These are phyloP conservation scores for Gaeumannomyces sp. DNA, from an alignment of 2,329 filamentous ascomycete genomes.

Conservation along the genomic window DNA sequence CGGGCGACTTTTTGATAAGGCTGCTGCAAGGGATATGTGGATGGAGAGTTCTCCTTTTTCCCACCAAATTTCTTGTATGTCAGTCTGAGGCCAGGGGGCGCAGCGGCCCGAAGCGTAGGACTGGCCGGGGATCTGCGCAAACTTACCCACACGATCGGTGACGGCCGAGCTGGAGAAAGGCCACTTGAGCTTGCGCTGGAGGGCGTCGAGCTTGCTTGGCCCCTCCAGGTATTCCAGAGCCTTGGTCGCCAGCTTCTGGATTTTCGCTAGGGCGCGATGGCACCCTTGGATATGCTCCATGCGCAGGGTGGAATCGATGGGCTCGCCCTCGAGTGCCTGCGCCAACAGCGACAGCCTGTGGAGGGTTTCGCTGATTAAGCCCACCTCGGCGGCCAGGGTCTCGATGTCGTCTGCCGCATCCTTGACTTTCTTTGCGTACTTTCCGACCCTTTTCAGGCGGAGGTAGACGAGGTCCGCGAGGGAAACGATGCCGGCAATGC, in stretches of 20 bases:
- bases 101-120: too few relatives aligned
- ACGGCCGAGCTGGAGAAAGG: not conserved
- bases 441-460: not conserved
- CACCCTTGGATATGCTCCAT: constrained; percentile 6
- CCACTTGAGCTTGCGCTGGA: constrained; percentile 4
- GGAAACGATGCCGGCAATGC: not conserved
- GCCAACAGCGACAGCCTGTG: not conserved
- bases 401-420: constrained; percentile 1
- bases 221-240: not conserved
- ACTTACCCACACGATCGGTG: not conserved
- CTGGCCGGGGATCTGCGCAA: too few relatives aligned
- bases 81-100: too few relatives aligned
- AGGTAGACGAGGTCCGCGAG: constrained; percentile 1
- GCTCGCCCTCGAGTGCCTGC: not conserved
- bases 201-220: not conserved
- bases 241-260: not conserved
- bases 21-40: not conserved
- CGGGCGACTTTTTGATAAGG: not conserved
- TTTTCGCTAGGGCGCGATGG: not conserved
- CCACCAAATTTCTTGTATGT: too few relatives aligned
- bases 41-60: not conserved
- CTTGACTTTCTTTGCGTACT: not conserved
- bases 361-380: not conserved
- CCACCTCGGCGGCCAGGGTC: constrained; percentile 1
- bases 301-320: not conserved